Conservation (phyloP, 148 eudicot species). For the Pouteria glomerata region DNA sequence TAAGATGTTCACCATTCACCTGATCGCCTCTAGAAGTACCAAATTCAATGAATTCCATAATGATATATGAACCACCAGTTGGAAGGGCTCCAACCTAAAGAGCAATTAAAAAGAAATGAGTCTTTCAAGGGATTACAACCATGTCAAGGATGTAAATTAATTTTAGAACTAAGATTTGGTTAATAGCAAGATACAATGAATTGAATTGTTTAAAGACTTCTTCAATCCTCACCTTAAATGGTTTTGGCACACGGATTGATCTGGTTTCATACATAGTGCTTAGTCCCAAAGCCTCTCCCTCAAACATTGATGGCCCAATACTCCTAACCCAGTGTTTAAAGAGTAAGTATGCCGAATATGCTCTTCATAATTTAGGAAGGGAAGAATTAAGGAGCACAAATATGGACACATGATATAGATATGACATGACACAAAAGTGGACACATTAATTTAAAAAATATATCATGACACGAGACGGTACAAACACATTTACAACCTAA, state of each 20-base stretch:
- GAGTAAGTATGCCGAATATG: slow-evolving; percentile 1
- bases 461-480: too few species aligned
- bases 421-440: too few species aligned
- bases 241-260: slow-evolving; percentile 85
- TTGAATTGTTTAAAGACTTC: not conserved
- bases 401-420: too few species aligned
- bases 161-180: not conserved
- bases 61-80: slow-evolving; percentile 87
- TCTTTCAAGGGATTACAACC: slow-evolving; percentile 14
- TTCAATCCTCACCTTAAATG: slow-evolving; percentile 65
- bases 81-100: slow-evolving; percentile 78
- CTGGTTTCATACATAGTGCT: slow-evolving; percentile 77
- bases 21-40: slow-evolving; percentile 80
- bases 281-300: slow-evolving; percentile 93
- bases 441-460: too few species aligned
- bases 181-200: not conserved
- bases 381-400: too few species aligned
- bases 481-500: too few species aligned
- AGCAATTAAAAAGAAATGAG: slow-evolving; percentile 10
- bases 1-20: slow-evolving; percentile 33
- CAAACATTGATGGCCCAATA: slow-evolving; percentile 84
- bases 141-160: not conserved
- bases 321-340: slow-evolving; percentile 46
- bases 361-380: not conserved
- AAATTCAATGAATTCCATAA: slow-evolving; percentile 92